These are phyloP conservation scores for Paramecium sexaurelia DNA, from an alignment of 73 alveolate genomes.

Conservation along the genomic window DNA sequence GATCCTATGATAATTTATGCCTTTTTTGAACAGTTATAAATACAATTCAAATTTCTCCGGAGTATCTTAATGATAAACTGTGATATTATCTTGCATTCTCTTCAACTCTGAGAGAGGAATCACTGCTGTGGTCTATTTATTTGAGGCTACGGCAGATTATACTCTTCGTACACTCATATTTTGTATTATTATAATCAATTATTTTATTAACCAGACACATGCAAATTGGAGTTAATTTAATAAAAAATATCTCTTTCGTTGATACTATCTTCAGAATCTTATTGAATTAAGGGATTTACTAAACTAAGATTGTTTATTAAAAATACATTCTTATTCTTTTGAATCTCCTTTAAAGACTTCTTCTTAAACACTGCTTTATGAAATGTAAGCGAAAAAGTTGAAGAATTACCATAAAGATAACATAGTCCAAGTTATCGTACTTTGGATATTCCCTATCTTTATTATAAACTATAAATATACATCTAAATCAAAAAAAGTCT, in stretches of 20 bases:
- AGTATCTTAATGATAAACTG: neutral
- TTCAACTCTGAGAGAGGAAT: constrained; percentile 26
- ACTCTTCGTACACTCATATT: constrained; percentile 53
- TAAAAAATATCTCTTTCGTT: too few relatives aligned
- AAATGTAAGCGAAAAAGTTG: neutral
- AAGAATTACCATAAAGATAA: neutral
- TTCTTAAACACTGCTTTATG: neutral
- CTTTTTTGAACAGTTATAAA: neutral
- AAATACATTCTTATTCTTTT: neutral
- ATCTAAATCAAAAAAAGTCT: neutral
- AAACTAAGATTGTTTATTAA: neutral
- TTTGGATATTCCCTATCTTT: neutral
- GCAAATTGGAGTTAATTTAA: too few relatives aligned
- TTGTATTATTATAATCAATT: neutral
- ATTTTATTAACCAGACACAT: neutral
- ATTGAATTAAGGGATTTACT: neutral
- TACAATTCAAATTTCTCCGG: constrained; percentile 52
- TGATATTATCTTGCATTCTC: constrained; percentile 34
- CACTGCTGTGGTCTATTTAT: neutral
- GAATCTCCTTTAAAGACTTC: neutral
- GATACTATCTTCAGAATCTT: neutral
- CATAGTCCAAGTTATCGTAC: neutral
- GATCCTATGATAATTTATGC: constrained; percentile 71
- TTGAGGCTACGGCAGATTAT: constrained; percentile 40
- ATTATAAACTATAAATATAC: neutral